These are phyloP conservation scores for Porpolomopsis calyptriformis DNA, from an alignment of 768 basidiomycete genomes.

Conservation along the genomic window DNA sequence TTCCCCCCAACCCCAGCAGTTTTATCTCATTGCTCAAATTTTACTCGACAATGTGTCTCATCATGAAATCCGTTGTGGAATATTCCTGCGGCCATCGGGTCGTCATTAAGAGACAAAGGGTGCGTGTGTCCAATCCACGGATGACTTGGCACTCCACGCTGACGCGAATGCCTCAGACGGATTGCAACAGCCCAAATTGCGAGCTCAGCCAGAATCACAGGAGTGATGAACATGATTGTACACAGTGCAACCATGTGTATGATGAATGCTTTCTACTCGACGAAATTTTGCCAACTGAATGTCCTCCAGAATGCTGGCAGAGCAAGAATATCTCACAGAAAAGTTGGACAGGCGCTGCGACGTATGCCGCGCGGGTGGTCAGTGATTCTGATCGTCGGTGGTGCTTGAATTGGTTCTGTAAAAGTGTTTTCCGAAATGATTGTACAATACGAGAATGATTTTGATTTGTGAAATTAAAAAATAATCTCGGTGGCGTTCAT, in stretches of 20 bases:
- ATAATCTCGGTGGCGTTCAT: too few relatives aligned
- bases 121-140: conserved; percentile 11
- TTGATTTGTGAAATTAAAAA: too few relatives aligned
- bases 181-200: conserved; percentile 34
- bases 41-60: conserved; percentile 22
- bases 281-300: too few relatives aligned
- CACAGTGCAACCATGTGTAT: conserved; percentile 29
- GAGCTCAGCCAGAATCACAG: conserved; percentile 29
- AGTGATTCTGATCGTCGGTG: background rate
- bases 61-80: conserved; percentile 22
- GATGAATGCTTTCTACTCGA: background rate
- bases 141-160: background rate
- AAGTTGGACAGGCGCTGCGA: conserved; percentile 1
- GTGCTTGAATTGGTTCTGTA: too few relatives aligned
- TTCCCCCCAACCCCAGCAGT: background rate
- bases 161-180: conserved; percentile 27
- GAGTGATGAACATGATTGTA: conserved; percentile 26
- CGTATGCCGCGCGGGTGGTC: background rate
- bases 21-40: background rate
- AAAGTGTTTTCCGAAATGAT: too few relatives aligned
- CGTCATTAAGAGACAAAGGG: conserved; percentile 24
- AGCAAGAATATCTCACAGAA: background rate
- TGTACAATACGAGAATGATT: too few relatives aligned
- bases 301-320: conserved; percentile 1
- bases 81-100: conserved; percentile 24